These are phyloP conservation scores for Aspergillus sp. DNA, from an alignment of 2,329 filamentous ascomycete species.

Conservation along the genomic window DNA sequence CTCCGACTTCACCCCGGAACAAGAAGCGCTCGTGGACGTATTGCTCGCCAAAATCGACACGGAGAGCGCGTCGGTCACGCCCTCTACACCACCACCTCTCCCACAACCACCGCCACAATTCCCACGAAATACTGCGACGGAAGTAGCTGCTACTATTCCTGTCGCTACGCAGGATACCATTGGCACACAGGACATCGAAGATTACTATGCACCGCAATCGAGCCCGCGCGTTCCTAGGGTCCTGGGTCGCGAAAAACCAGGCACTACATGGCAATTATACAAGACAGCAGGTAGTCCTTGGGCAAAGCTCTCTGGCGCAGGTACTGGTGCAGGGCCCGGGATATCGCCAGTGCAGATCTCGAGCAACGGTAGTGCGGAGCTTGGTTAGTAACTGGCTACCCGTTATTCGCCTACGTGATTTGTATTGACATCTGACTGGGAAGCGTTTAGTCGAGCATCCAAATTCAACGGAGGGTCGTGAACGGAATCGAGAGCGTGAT, in stretches of 20 bases:
- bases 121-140: not conserved
- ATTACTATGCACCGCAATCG: conserved; percentile 32
- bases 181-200: conserved; percentile 43
- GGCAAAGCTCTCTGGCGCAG: no score
- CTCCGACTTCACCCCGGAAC: conserved; percentile 54
- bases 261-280: conserved; percentile 18
- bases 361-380: conserved; percentile 18
- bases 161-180: conserved; percentile 11
- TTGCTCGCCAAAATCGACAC: conserved; percentile 43
- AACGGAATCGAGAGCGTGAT: conserved; percentile 25
- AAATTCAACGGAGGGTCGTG: conserved; percentile 30
- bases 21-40: conserved; percentile 48
- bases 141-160: not conserved
- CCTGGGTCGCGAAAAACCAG: conserved; percentile 33
- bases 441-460: conserved; percentile 57
- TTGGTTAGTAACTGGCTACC: conserved; percentile 24
- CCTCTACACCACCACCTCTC: not conserved
- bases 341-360: conserved; percentile 19
- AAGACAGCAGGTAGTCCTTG: not conserved
- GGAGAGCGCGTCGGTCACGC: conserved; percentile 16
- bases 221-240: conserved; percentile 35
- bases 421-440: conserved; percentile 53
- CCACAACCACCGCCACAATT: not conserved
- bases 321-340: conserved; percentile 8
- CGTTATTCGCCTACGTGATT: conserved; percentile 36